Evolutionary conservation across 768 basidiomycete genomes (phyloP).

Genomic region (Tulasnella sp.): DNA sequence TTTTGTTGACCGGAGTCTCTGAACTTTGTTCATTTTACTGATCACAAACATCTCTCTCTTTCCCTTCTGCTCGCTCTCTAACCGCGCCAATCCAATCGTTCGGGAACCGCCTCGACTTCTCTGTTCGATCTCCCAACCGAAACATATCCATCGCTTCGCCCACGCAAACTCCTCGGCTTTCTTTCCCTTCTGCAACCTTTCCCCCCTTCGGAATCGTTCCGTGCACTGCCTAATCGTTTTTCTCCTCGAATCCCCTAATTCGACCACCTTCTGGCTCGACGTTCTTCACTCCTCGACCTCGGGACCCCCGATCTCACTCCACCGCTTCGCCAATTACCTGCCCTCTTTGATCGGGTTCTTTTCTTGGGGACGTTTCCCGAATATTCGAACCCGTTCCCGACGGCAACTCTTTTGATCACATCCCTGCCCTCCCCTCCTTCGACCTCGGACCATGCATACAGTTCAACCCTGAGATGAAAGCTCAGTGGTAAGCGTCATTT

Average conservation of each 20-base stretch:
- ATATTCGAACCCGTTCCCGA: not conserved
- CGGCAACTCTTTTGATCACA: not conserved
- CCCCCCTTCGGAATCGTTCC: not conserved
- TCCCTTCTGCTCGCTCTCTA: not conserved
- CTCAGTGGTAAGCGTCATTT: constrained; percentile 7
- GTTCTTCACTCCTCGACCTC: constrained; percentile 2
- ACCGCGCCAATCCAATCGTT: not conserved
- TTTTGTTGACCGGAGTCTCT: not conserved
- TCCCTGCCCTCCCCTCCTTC: not conserved
- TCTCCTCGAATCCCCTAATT: not conserved
- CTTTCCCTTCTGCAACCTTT: not conserved
- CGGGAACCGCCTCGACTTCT: not conserved
- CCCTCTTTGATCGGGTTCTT: not conserved
- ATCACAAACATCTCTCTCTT: not conserved
- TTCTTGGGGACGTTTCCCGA: not conserved
- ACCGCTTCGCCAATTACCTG: not conserved
- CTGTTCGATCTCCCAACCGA: not conserved
- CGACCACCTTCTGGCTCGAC: not conserved
- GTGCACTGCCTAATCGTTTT: not conserved
- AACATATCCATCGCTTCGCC: not conserved
- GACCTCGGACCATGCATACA: not conserved
- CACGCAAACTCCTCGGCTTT: not conserved
- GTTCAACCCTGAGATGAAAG: constrained; percentile 1
- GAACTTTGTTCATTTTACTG: not conserved
- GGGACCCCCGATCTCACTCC: constrained; percentile 1